phyloP scores from a whole-genome alignment of 2,329 filamentous ascomycete species.

The Botrytis tulipae region DNA sequence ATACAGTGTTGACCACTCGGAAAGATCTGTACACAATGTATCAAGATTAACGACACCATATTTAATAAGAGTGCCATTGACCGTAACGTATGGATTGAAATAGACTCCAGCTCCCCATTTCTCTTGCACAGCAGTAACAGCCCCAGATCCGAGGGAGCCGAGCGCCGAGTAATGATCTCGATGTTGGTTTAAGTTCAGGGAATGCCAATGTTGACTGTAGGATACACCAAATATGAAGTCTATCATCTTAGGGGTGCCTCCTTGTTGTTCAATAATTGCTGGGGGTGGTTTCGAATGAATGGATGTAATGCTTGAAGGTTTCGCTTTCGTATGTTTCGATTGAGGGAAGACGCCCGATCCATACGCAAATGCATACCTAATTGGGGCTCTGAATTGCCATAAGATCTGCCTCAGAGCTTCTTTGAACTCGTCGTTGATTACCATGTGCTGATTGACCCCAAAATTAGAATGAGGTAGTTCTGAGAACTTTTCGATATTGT shows the following conservation, averaged over 20 bases:
- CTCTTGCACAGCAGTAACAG: slow-evolving; percentile 84
- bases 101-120: slow-evolving; percentile 90
- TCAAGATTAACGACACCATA: slow-evolving; percentile 96
- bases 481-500: slow-evolving; percentile 70
- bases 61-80: slow-evolving; percentile 95
- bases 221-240: slow-evolving; percentile 97
- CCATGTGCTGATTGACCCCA: slow-evolving; percentile 93
- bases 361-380: slow-evolving; percentile 95
- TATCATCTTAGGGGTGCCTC: slow-evolving; percentile 90
- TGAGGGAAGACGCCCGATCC: slow-evolving; percentile 96
- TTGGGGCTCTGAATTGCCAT: slow-evolving; percentile 88
- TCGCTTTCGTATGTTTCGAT: slow-evolving; percentile 48
- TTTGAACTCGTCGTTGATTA: slow-evolving; percentile 94
- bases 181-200: slow-evolving; percentile 83
- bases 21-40: slow-evolving; percentile 81
- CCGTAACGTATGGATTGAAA: slow-evolving; percentile 92
- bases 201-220: slow-evolving; percentile 95
- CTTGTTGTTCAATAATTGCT: slow-evolving; percentile 80
- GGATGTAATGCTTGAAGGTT: slow-evolving; percentile 53
- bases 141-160: slow-evolving; percentile 77
- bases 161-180: slow-evolving; percentile 89
- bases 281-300: slow-evolving; percentile 80
- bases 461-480: slow-evolving; percentile 78
- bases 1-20: slow-evolving; percentile 91
- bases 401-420: slow-evolving; percentile 82